Evolutionary conservation across 1,139 yeast species (phyloP), one percentile per base, ranked within the genome.

Genomic region (Taphrina sp.): DNA sequence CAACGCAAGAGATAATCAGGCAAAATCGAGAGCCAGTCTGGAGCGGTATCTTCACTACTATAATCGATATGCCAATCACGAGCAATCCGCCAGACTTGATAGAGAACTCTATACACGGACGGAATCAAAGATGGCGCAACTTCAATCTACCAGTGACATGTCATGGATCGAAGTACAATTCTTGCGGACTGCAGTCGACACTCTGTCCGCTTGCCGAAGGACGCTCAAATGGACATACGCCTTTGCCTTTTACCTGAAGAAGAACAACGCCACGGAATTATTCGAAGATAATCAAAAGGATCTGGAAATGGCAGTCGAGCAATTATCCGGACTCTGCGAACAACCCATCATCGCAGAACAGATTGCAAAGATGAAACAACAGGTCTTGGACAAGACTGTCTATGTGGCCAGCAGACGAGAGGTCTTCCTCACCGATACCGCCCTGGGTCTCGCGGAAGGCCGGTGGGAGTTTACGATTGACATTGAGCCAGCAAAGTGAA

Each of bases 91-190:
- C 70, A 79, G 78, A 59, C 81, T 86, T 46, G 97, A 90, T 68
- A 73, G 77, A 61, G 77, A 74, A 59, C 76, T 89, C 10, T 80
- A 85, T 59, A 72, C 74, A 23, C 75, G 76, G 42, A 82, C 89
- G 57, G 85, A 86, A 61, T 71, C 73, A 35, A 79, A 80, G 63
- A 86, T 89, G 67, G 78, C 78, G 59, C 73, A 75, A 38, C 73
- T 90, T 70, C 90, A 85, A 64, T 80, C 81, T 58, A 76, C 75
- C 2, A 72, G 75, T 3, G 81, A 81, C 2, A 76, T 87, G 59
- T 83, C 95, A 1, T 89, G 96, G 95, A 86, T 86, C 58, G 96
- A 90, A 65, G 85, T 89, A 1, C 95, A 87, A 65, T 90, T 85
- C 66, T 74, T 89, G 53, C 51, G 78, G 82, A 5, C 94, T 85